phyloP scores from a whole-genome alignment of 306 rosid species.

The Cucurbita moschata region DNA sequence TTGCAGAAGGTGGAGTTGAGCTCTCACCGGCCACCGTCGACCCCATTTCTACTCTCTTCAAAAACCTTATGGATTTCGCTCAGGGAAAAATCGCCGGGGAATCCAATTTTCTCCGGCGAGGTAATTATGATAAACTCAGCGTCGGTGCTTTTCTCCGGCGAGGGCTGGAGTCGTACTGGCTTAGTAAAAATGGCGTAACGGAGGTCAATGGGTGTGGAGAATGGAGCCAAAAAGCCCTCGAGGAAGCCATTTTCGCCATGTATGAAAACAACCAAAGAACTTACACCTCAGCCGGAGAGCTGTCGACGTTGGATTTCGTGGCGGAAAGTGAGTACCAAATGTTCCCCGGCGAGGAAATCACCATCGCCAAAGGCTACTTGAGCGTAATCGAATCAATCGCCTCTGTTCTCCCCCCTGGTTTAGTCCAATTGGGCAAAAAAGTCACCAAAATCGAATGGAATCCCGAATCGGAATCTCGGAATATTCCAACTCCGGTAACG shows the following conservation, averaged over 20 bases:
- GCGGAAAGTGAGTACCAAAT: slow-evolving; percentile 78
- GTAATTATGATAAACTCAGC: slow-evolving; percentile 28
- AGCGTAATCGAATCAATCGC: slow-evolving; percentile 53
- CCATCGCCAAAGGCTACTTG: slow-evolving; percentile 76
- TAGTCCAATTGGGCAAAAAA: slow-evolving; percentile 50
- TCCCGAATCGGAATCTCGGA: not conserved
- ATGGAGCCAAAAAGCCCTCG: slow-evolving; percentile 44
- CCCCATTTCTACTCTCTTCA: slow-evolving; percentile 52
- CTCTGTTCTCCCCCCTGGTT: slow-evolving; percentile 61
- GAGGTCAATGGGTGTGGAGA: slow-evolving; percentile 32
- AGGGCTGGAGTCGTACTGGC: slow-evolving; percentile 53
- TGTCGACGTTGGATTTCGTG: slow-evolving; percentile 41
- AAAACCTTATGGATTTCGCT: slow-evolving; percentile 54
- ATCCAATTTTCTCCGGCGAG: slow-evolving; percentile 11
- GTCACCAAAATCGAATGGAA: slow-evolving; percentile 65
- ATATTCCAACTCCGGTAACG: slow-evolving; percentile 48
- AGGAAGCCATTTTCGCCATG: slow-evolving; percentile 69
- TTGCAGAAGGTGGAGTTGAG: slow-evolving; percentile 70
- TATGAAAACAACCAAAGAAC: slow-evolving; percentile 69
- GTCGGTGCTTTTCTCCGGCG: slow-evolving; percentile 50
- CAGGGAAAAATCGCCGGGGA: slow-evolving; percentile 34
- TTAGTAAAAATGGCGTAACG: slow-evolving; percentile 20
- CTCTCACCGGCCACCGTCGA: slow-evolving; percentile 36
- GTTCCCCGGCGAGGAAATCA: slow-evolving; percentile 87
- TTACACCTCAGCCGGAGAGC: slow-evolving; percentile 76